phyloP scores from a whole-genome alignment of 2,329 filamentous ascomycete genomes.

The Hymenoscyphus albidus region DNA sequence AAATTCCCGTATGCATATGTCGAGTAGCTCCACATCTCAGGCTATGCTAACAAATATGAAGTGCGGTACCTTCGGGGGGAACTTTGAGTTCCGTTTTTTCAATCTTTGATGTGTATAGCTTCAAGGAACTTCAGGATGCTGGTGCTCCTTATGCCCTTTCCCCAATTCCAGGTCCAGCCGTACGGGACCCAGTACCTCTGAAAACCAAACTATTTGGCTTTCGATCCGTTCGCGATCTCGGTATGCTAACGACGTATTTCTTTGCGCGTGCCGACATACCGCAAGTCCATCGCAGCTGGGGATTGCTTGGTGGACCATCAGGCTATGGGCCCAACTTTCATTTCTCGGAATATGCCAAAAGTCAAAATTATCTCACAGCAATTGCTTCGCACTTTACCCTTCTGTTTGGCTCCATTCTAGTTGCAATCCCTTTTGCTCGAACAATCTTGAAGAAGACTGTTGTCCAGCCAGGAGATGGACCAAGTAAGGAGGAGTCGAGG shows the following conservation, averaged over 20 bases:
- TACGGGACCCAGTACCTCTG: conserved; percentile 34
- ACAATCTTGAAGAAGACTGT: conserved; percentile 43
- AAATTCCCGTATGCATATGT: conserved; percentile 42
- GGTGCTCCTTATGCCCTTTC: conserved; percentile 53
- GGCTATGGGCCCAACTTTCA: conserved; percentile 60
- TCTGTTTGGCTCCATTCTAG: conserved; percentile 41
- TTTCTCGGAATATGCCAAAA: conserved; percentile 52
- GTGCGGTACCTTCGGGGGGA: conserved; percentile 56
- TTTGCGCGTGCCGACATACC: conserved; percentile 48
- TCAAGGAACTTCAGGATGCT: conserved; percentile 45
- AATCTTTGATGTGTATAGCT: conserved; percentile 50
- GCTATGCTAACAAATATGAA: conserved; percentile 30
- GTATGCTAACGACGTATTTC: conserved; percentile 52
- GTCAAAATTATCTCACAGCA: conserved; percentile 48
- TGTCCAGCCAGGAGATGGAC: conserved; percentile 53
- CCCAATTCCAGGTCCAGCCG: conserved; percentile 43
- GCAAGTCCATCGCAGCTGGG: conserved; percentile 60
- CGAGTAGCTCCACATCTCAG: neutral
- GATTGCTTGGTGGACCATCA: conserved; percentile 45
- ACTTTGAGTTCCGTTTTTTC: conserved; percentile 65
- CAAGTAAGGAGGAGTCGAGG: conserved; percentile 48
- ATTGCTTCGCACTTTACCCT: conserved; percentile 49
- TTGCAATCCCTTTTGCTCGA: conserved; percentile 37
- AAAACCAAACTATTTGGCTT: conserved; percentile 49
- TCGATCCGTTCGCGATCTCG: conserved; percentile 47